Base-by-base conservation (phyloP, 2,329 filamentous ascomycete species). In the Rutstroemia sp. region DNA sequence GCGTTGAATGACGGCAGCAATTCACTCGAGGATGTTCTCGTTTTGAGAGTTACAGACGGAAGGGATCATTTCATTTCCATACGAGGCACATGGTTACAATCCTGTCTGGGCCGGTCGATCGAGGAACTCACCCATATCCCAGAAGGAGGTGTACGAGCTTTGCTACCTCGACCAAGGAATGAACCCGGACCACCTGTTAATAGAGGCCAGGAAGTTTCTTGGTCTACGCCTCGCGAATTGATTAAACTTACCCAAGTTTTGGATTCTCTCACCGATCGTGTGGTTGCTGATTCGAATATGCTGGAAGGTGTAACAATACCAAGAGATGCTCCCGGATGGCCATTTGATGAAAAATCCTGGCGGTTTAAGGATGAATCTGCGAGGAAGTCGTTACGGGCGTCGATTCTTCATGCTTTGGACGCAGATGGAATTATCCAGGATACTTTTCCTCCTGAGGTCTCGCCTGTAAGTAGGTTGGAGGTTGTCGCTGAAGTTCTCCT, bases 31-130 rank as follows among this genome's bases (percentile, higher is more conserved):
- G 91, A 97, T 61, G 85, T 99, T 3, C 76, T 99, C 7, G 86
- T 99, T 2, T 77, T 99, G 8, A 84, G 91, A 0, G 88, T 99
- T 5, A 79, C 83, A 10, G 82, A 87, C 52, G 95, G 95, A 0
- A 81, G 91, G 48, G 94, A 99, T 65, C 88, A 97, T 68, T 99
- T 99, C 68, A 82, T 99, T 41, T 87, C 91, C 0, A 77, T 96
- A 0, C 84, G 81, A 23, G 94, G 82, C 0, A 75, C 73, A 1
- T 99, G 94, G 92, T 75, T 86, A 3, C 87, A 88, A 8, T 90
- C 89, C 0, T 88, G 85, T 64, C 88, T 97, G 49, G 89, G 89
- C 0, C 84, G 89, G 39, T 92, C 88, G 0, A 79, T 99, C n/a
- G 87, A 92, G 58, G 92, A 95, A 66, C 78, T 99, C 8, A 89